Evolutionary conservation across 73 alveolate genomes (phyloP), one percentile per base, ranked within the genome.

Genomic region (Paraurostyla sp.): DNA sequence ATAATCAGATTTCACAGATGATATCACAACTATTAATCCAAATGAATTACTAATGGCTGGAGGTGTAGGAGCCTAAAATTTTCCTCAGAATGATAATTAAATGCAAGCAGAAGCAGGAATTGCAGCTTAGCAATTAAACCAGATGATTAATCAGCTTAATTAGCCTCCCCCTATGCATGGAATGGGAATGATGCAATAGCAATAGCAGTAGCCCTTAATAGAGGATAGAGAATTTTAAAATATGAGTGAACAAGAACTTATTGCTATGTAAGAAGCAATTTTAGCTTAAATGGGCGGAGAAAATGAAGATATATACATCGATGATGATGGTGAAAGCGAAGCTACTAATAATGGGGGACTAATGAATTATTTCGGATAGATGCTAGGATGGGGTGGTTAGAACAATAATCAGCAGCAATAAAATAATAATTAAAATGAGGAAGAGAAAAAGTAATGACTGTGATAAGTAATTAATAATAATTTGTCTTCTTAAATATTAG

Each of bases 21-120:
- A 91, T 41, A 68, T 91, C 68, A 85, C 93, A 0, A 91, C 93
- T 23, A 83, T 91, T 0, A 71, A 50, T 15, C 91, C 96, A 13
- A 57, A 91, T 36, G 96, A 91, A 45, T 54, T 91, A 9, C 45
- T 90, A 71, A 76, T 58, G 62, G 92, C 85, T 0, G 78, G 73
- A 29, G 81, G 78, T 0, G 86, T n/a, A n/a, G n/a, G n/a, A n/a
- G n/a, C n/a, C n/a, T n/a, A n/a, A n/a, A n/a, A n/a, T n/a, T n/a
- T n/a, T n/a, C n/a, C n/a, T n/a, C n/a, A n/a, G n/a, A n/a, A 30
- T 9, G 42, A 27, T 40, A 1, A 56, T 2, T 68, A 81, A 41
- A 83, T 43, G 2, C 88, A 76, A 25, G 76, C 76, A 9, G 62
- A 76, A 33, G 73, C 68, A 1, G 56, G 52, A 0, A 73, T 73